These are phyloP conservation scores for Helminthosporium solani DNA, from an alignment of 2,329 filamentous ascomycete genomes.

Conservation along the genomic window DNA sequence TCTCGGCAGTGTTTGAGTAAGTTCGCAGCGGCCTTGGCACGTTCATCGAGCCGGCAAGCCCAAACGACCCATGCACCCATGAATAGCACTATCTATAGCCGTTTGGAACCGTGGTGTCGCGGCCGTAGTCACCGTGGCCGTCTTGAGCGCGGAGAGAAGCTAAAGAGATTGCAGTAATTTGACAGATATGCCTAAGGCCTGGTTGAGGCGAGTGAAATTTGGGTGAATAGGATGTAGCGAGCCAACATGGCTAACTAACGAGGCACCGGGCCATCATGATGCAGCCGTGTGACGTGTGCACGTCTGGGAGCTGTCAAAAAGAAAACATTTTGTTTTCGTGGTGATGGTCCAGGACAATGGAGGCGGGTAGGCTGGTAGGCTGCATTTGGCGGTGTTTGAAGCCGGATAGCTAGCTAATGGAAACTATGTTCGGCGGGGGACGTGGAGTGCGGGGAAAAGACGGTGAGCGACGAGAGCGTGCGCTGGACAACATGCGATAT, in stretches of 20 bases:
- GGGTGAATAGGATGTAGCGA: too few species aligned
- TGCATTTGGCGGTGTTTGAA: constrained; percentile 1
- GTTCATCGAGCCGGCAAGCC: constrained; percentile 4
- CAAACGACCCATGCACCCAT: constrained; percentile 3
- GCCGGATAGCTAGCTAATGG: too few species aligned
- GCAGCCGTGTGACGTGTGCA: background rate
- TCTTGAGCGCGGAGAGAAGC: constrained; percentile 3
- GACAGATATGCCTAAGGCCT: background rate
- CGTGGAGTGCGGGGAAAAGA: constrained; percentile 5
- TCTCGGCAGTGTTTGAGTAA: constrained; percentile 17
- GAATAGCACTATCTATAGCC: too few species aligned
- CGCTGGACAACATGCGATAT: too few species aligned
- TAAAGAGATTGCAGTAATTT: constrained; percentile 5
- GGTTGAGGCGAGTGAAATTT: constrained; percentile 4
- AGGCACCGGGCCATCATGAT: background rate
- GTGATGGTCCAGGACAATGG: background rate
- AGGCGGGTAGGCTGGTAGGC: background rate
- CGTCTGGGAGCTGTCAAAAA: background rate
- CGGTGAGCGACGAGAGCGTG: too few species aligned
- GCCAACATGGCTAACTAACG: background rate
- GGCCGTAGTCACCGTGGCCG: background rate
- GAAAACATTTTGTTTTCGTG: constrained; percentile 3
- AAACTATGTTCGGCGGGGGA: constrained; percentile 7
- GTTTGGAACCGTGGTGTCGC: too few species aligned
- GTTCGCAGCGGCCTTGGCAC: constrained; percentile 7